Evolutionary conservation across 169 alveolate genomes (phyloP), one percentile per base, ranked within the genome.

Genomic region (Plasmodium relictum): DNA sequence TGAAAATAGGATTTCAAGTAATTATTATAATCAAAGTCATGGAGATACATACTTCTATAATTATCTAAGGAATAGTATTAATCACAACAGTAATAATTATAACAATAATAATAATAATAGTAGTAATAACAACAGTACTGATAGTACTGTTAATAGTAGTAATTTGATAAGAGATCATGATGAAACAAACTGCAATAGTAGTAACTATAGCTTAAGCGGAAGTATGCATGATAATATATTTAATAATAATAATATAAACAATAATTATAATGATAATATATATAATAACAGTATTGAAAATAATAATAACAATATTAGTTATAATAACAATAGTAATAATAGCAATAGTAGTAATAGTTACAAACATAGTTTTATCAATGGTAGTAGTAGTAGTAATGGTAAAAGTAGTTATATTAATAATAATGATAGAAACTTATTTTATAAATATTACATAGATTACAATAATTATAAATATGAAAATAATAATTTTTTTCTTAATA

Each of bases 41-140:
- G 39, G 74, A 12, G 88, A 73, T 48, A 73, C 88, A 22, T 73
- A 73, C 44, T 73, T 73, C 26, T 73, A 73, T 37, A 73, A 73
- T 31, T 73, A 73, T 37, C 62, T 73, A 41, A 63, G 69, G 20
- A 56, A 76, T 8, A 73, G 63, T 3, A 39, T 39, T 0, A 54
- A 5, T 18, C n/a, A 8, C 26, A 41, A 76, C 7, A 72, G 59
- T 2, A 76, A 41, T 2, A 69, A 50, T 20, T n/a, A 14, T 24
- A 2, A 26, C 10, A 9, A 16, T 5, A 73, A n/a, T 1, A 54
- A 31, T 45, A 20, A 14, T 3, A 22, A 73, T 7, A 59, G 10
- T 6, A 54, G 5, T 3, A 24, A 3, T 7, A 76, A 76, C 26
- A 26, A 44, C 7, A 45, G 24, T 41, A 52, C 6, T 52, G 10